phyloP scores from a whole-genome alignment of 495 filamentous ascomycete genomes.

The Penicillium fimorum region DNA sequence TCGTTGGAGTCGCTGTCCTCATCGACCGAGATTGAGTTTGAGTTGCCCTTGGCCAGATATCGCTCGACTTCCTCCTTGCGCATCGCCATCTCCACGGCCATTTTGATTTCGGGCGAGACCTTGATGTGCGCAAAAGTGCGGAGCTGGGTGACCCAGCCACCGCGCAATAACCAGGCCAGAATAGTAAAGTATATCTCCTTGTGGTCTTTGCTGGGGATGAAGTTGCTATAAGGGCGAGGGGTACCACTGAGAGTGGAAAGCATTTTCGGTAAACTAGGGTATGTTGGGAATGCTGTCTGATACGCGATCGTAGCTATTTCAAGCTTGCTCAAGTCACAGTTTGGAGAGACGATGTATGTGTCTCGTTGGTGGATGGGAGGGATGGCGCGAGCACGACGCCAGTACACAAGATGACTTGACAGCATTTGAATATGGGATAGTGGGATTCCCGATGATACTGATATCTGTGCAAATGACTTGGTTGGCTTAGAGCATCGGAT shows the following conservation, averaged over 20 bases:
- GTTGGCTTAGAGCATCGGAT: constrained; percentile 80
- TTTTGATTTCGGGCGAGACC: constrained; percentile 50
- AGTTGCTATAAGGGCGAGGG: constrained; percentile 73
- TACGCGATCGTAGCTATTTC: constrained; percentile 70
- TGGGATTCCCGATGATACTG: constrained; percentile 66
- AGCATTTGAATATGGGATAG: constrained; percentile 78
- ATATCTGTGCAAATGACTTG: constrained; percentile 80
- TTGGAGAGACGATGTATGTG: constrained; percentile 91
- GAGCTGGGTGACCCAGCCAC: constrained; percentile 89
- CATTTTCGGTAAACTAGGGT: constrained; percentile 81
- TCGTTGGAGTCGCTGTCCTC: constrained; percentile 14
- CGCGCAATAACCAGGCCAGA: constrained; percentile 86
- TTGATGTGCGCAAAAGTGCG: constrained; percentile 84
- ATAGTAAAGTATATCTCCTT: constrained; percentile 84
- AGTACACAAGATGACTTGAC: constrained; percentile 90
- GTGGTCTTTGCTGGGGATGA: constrained; percentile 87
- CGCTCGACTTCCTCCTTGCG: constrained; percentile 47
- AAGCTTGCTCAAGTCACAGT: constrained; percentile 76
- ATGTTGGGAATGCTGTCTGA: constrained; percentile 70
- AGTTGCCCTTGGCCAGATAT: constrained; percentile 35
- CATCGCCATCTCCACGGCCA: constrained; percentile 44
- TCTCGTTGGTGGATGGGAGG: constrained; percentile 86
- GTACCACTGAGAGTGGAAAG: constrained; percentile 71
- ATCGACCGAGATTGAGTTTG: constrained; percentile 19
- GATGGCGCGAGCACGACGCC: constrained; percentile 88